Evolutionary conservation across 495 filamentous ascomycete genomes (phyloP).

Genomic region (Penicillium nucicola): DNA sequence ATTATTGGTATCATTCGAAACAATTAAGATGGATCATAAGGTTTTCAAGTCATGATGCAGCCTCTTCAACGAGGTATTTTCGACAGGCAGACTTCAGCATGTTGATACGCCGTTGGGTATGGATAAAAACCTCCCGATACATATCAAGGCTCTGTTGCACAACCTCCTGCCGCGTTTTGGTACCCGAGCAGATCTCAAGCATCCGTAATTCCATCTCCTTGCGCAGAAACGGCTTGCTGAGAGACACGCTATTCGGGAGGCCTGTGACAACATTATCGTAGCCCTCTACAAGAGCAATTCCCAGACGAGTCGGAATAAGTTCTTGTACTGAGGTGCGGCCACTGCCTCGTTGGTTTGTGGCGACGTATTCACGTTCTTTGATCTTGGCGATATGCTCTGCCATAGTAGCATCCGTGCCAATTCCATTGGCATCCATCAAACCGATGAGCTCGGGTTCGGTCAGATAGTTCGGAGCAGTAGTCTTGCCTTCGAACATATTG

Average conservation of each 20-base stretch:
- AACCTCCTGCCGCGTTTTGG: constrained; percentile 65
- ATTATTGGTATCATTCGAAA: no score
- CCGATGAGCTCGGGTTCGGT: constrained; percentile 97
- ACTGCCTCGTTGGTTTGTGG: constrained; percentile 54
- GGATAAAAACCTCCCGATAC: constrained; percentile 80
- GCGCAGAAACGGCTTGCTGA: constrained; percentile 94
- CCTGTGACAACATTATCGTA: constrained; percentile 78
- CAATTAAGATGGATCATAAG: not conserved
- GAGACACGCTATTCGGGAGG: constrained; percentile 69
- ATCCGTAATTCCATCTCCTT: constrained; percentile 97
- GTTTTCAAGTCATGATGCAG: constrained; percentile 7
- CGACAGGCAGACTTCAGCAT: constrained; percentile 63
- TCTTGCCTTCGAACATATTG: constrained; percentile 83
- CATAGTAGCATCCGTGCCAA: constrained; percentile 98
- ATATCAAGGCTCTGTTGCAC: constrained; percentile 76
- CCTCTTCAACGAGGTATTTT: constrained; percentile 45
- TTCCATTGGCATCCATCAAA: constrained; percentile 97
- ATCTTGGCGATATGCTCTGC: constrained; percentile 97
- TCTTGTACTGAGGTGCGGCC: constrained; percentile 64
- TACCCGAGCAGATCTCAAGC: constrained; percentile 93
- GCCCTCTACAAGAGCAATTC: constrained; percentile 86
- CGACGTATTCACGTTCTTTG: constrained; percentile 82
- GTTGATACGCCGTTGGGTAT: constrained; percentile 68
- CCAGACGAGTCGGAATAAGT: constrained; percentile 87
- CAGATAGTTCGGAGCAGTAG: constrained; percentile 75